Conservation (phyloP, 108 stramenopile genomes). For the Cyclostephanos tholiformis region DNA sequence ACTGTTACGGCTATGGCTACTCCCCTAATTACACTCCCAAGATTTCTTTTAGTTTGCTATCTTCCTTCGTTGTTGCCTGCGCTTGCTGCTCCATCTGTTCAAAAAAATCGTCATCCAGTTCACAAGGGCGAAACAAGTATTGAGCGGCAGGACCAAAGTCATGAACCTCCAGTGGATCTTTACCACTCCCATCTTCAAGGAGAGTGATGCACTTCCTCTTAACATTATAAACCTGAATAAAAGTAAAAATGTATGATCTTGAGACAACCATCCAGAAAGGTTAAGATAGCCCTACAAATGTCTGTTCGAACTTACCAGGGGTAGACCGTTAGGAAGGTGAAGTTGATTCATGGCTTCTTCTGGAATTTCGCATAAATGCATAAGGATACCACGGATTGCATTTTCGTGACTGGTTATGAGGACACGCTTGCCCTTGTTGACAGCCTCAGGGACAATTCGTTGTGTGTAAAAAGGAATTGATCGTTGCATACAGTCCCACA, state of each 20-base stretch:
- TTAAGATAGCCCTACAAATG: not conserved
- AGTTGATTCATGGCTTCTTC: conserved; percentile 85
- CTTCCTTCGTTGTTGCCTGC: conserved; percentile 9
- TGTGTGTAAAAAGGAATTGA: conserved; percentile 77
- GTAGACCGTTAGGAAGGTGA: conserved; percentile 89
- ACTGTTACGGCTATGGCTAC: no score
- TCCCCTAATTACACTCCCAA: conserved; percentile 4
- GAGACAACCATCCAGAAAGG: no score
- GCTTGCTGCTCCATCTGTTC: conserved; percentile 44
- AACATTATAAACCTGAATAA: conserved; percentile 62
- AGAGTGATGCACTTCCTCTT: conserved; percentile 70
- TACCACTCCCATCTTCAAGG: conserved; percentile 66
- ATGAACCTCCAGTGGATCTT: conserved; percentile 56
- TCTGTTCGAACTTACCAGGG: conserved; percentile 27
- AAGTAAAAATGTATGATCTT: not conserved
- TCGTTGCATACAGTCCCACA: conserved; percentile 75
- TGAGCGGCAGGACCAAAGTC: conserved; percentile 81
- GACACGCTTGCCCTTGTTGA: conserved; percentile 87
- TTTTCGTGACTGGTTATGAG: conserved; percentile 92
- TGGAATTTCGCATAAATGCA: conserved; percentile 91
- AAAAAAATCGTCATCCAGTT: conserved; percentile 52
- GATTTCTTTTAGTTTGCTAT: not conserved
- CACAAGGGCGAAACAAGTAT: conserved; percentile 75
- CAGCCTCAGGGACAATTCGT: conserved; percentile 74
- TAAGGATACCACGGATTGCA: conserved; percentile 91